These are phyloP conservation scores for Achlya hypogyna DNA, from an alignment of 352 stramenopile genomes.

Conservation along the genomic window DNA sequence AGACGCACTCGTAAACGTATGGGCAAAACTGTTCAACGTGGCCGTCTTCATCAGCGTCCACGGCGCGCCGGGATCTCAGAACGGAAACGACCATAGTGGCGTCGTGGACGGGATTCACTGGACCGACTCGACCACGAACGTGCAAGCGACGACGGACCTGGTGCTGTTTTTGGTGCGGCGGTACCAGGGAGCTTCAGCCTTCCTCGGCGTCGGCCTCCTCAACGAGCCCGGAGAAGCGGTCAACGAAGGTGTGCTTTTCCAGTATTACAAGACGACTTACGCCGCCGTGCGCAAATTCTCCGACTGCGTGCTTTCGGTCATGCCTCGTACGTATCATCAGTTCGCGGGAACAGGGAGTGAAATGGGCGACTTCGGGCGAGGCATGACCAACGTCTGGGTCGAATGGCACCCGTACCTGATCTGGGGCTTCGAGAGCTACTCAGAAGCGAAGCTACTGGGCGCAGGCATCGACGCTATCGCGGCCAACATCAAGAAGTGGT, in stretches of 20 bases:
- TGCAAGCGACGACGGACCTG: slow-evolving; percentile 40
- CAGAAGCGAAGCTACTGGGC: slow-evolving; percentile 39
- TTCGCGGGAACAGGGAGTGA: slow-evolving; percentile 36
- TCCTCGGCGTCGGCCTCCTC: slow-evolving; percentile 59
- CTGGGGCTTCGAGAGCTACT: slow-evolving; percentile 60
- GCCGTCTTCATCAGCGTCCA: slow-evolving; percentile 49
- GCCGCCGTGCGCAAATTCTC: slow-evolving; percentile 40
- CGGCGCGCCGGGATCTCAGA: slow-evolving; percentile 65
- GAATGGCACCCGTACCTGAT: slow-evolving; percentile 81
- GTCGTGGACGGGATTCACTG: slow-evolving; percentile 40
- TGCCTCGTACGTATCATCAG: slow-evolving; percentile 32
- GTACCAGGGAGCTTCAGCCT: slow-evolving; percentile 63
- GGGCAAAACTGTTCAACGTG: slow-evolving; percentile 41
- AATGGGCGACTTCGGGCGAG: slow-evolving; percentile 39
- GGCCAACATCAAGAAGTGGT: slow-evolving; percentile 20
- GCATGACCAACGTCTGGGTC: slow-evolving; percentile 69
- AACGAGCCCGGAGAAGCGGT: slow-evolving; percentile 59
- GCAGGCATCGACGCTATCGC: slow-evolving; percentile 37
- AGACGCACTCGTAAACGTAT: slow-evolving; percentile 33
- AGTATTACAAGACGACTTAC: slow-evolving; percentile 73
- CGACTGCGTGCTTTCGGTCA: slow-evolving; percentile 54
- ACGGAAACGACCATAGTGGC: slow-evolving; percentile 60
- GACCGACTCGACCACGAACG: slow-evolving; percentile 42
- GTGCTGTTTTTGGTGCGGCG: slow-evolving; percentile 42
- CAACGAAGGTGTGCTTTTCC: slow-evolving; percentile 45